Evolutionary conservation across 192 early-diverging fungal species (phyloP).

Genomic region (Lunasporangiospora selenospora): DNA sequence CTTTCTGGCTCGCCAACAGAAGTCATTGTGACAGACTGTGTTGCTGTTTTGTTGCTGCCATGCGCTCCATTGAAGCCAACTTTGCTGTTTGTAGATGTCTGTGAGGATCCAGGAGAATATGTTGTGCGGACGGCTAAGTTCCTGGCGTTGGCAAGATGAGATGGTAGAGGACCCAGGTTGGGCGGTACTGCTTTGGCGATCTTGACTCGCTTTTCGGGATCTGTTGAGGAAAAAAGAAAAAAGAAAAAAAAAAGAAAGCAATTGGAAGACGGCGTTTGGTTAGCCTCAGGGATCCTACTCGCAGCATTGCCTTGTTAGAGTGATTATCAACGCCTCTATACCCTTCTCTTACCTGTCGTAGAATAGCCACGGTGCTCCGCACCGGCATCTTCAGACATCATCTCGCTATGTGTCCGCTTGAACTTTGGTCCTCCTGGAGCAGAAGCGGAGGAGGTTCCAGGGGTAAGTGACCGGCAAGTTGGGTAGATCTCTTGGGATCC

Average conservation of each 20-base stretch:
- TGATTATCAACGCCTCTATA: background rate
- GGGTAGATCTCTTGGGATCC: conserved; percentile 32
- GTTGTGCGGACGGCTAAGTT: conserved; percentile 33
- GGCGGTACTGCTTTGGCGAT: conserved; percentile 5
- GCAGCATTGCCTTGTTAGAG: no score
- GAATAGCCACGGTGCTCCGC: conserved; percentile 5
- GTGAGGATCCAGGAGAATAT: background rate
- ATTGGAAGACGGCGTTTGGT: background rate
- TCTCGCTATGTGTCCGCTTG: conserved; percentile 31
- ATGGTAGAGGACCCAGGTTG: conserved; percentile 7
- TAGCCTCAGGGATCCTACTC: background rate
- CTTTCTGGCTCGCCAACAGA: background rate
- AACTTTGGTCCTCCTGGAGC: background rate
- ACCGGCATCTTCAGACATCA: conserved; percentile 17
- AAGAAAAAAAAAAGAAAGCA: background rate
- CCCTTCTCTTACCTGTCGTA: conserved; percentile 2
- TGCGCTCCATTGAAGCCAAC: background rate
- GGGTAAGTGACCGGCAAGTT: conserved; percentile 25
- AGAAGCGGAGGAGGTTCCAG: background rate
- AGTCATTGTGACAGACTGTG: background rate
- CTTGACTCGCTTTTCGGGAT: conserved; percentile 11
- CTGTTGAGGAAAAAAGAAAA: background rate
- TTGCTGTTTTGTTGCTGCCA: background rate
- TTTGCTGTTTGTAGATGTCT: background rate
- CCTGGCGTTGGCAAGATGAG: conserved; percentile 26